Evolutionary conservation across 768 basidiomycete species (phyloP).

Genomic region (Chalciporus sphaerocephalus): DNA sequence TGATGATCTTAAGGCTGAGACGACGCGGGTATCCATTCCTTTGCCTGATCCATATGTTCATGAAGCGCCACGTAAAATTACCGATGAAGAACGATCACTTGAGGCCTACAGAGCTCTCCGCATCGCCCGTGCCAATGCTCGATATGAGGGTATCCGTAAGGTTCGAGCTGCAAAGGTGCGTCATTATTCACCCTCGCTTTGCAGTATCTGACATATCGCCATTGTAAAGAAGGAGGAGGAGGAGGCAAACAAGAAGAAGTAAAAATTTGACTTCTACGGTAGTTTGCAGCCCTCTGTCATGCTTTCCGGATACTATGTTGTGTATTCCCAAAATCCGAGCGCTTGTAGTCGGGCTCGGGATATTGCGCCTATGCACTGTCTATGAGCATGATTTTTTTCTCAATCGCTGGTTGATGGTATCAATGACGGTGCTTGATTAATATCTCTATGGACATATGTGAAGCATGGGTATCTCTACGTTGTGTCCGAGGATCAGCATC

Average conservation of each 20-base stretch:
- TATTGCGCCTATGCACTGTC: slow-evolving; percentile 27
- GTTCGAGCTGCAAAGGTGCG: slow-evolving; percentile 79
- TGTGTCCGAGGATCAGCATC: neutral
- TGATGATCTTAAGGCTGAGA: slow-evolving; percentile 75
- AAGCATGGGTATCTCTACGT: slow-evolving; percentile 16
- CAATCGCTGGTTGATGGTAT: slow-evolving; percentile 20
- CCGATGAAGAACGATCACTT: slow-evolving; percentile 83
- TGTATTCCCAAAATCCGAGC: slow-evolving; percentile 38
- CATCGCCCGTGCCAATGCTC: slow-evolving; percentile 70
- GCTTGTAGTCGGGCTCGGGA: slow-evolving; percentile 18
- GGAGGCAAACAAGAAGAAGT: slow-evolving; percentile 90
- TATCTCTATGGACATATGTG: slow-evolving; percentile 1
- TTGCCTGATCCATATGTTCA: slow-evolving; percentile 63
- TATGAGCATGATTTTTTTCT: slow-evolving; percentile 18
- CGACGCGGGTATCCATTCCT: slow-evolving; percentile 62
- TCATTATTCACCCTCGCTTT: slow-evolving; percentile 5
- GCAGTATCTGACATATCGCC: slow-evolving; percentile 15
- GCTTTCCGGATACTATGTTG: slow-evolving; percentile 18
- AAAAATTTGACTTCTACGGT: slow-evolving; percentile 30
- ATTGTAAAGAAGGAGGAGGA: slow-evolving; percentile 75
- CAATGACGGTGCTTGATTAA: neutral
- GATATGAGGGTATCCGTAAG: slow-evolving; percentile 87
- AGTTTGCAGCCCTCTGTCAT: slow-evolving; percentile 22
- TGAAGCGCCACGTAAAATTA: slow-evolving; percentile 92
- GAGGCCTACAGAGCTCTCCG: slow-evolving; percentile 89